These are phyloP conservation scores for Zygosaccharomyces sapae DNA, from an alignment of 1,139 yeast species.

Conservation along the genomic window DNA sequence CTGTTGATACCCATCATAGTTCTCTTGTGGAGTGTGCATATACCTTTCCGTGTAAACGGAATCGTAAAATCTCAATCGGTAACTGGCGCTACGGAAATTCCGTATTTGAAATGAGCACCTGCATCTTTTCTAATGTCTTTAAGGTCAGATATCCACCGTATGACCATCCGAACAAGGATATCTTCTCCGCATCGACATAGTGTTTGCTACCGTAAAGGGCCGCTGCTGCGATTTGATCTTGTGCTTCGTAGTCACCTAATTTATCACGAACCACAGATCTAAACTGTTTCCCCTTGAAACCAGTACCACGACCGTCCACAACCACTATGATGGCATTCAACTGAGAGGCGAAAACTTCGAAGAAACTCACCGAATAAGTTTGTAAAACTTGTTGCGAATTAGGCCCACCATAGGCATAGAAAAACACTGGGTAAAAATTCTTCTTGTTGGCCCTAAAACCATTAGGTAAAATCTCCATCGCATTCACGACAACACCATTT, in stretches of 20 bases:
- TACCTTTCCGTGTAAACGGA: slow-evolving; percentile 87
- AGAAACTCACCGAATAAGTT: slow-evolving; percentile 51
- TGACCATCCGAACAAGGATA: slow-evolving; percentile 83
- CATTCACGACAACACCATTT: slow-evolving; percentile 46
- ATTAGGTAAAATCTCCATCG: slow-evolving; percentile 61
- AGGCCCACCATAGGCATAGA: slow-evolving; percentile 80
- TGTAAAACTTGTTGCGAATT: slow-evolving; percentile 66
- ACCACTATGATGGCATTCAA: slow-evolving; percentile 70
- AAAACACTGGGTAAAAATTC: slow-evolving; percentile 60
- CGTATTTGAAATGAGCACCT: slow-evolving; percentile 61
- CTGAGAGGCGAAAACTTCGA: slow-evolving; percentile 64
- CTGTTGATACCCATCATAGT: slow-evolving; percentile 51
- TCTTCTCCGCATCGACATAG: slow-evolving; percentile 54
- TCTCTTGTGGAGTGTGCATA: slow-evolving; percentile 65
- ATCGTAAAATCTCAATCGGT: slow-evolving; percentile 75
- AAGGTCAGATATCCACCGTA: slow-evolving; percentile 77
- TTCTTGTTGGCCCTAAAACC: slow-evolving; percentile 48
- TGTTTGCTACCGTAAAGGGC: slow-evolving; percentile 49
- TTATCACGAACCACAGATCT: slow-evolving; percentile 63
- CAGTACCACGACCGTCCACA: slow-evolving; percentile 82
- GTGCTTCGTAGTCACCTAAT: slow-evolving; percentile 63
- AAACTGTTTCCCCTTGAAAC: slow-evolving; percentile 56
- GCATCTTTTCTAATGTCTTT: slow-evolving; percentile 65
- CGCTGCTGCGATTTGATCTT: slow-evolving; percentile 69
- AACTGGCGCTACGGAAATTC: slow-evolving; percentile 82